Base-by-base conservation (phyloP, 108 stramenopile species). In the Nitzschia sp. region DNA sequence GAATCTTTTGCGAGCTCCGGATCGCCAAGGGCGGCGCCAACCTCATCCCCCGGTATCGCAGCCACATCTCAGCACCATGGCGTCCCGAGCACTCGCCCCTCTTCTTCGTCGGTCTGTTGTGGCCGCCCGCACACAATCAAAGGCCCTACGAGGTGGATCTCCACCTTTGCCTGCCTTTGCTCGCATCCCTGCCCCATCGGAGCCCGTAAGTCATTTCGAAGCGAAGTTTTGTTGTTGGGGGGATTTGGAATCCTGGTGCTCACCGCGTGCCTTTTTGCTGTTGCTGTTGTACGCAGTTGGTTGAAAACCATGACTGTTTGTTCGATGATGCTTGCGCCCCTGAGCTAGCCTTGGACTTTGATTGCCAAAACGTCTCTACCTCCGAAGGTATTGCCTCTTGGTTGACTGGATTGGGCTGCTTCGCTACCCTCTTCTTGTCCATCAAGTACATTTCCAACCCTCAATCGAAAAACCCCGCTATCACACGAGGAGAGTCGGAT, bases 251-350 rank as follows among this genome's bases (percentile, higher is more conserved):
- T 64, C 46, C 63, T 41, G 11, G 8, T 53, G 55, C n/a, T 56
- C 17, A 48, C 14, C 46, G 14, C 46, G 46, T 15, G 14, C 6
- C 46, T 48, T 48, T 48, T 48, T 57, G 22, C 39, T n/a, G 39
- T 29, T n/a, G 43, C 14, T 53, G 22, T 10, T 29, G n/a, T n/a
- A n/a, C n/a, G n/a, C 63, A 95, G 91, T 79, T 98, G 26, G 78
- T 83, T n/a, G 97, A 98, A 77, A 92, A 96, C 55, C 70, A 85
- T 61, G 97, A 96, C 70, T 82, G 91, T 51, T 67, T 98, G 50
- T 98, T 95, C 86, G 94, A 98, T 67, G 97, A 98, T 81, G 94
- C 95, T 43, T 96, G 96, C 48, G 97, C 97, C 0, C 94, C 97
- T 22, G 97, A 98, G 72, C 71, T 94, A 46, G 90, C 92, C 25